A percentile compares a stretch with the other conserved stretches of the same genome.
phyloP scores from a whole-genome alignment of 306 rosid genomes.

The Corylus avellana region DNA sequence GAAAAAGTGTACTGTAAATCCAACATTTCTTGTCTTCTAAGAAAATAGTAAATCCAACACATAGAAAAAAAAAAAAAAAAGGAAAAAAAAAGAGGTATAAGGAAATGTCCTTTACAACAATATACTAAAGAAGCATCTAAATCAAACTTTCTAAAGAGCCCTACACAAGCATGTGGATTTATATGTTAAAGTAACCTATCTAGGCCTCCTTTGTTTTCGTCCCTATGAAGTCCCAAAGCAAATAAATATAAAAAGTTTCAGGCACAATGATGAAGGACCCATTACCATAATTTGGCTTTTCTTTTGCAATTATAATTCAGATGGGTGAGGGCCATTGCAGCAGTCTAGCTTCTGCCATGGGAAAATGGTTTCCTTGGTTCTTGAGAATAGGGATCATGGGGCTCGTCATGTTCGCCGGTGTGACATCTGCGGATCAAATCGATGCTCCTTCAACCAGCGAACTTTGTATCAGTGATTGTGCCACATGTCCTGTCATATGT shows the following conservation, averaged over 20 bases:
- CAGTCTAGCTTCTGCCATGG: slow-evolving; percentile 5
- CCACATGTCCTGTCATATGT: slow-evolving; percentile 75
- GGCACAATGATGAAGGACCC: neutral
- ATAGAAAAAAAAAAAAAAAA: too few species aligned
- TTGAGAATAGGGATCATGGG: slow-evolving; percentile 35
- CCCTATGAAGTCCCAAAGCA: slow-evolving; percentile 25
- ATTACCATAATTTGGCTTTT: slow-evolving; percentile 10
- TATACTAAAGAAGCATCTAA: slow-evolving; percentile 50
- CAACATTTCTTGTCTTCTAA: neutral
- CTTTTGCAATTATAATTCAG: slow-evolving; percentile 17
- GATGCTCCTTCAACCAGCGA: slow-evolving; percentile 35
- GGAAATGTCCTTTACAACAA: slow-evolving; percentile 37
- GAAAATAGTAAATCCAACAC: slow-evolving; percentile 17
- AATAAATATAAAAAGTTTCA: slow-evolving; percentile 19
- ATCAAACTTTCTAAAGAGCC: slow-evolving; percentile 35
- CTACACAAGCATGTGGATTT: slow-evolving; percentile 17
- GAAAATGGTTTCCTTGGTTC: slow-evolving; percentile 29
- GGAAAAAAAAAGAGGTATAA: neutral
- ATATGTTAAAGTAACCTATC: neutral
- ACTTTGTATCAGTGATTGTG: slow-evolving; percentile 71
- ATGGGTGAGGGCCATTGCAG: slow-evolving; percentile 29
- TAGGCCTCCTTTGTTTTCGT: slow-evolving; percentile 13
- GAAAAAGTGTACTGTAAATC: neutral
- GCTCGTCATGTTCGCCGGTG: slow-evolving; percentile 32
- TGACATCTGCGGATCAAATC: slow-evolving; percentile 34